Evolutionary conservation across 352 stramenopile genomes (phyloP).

Genomic region (Phytophthora citrophthora): DNA sequence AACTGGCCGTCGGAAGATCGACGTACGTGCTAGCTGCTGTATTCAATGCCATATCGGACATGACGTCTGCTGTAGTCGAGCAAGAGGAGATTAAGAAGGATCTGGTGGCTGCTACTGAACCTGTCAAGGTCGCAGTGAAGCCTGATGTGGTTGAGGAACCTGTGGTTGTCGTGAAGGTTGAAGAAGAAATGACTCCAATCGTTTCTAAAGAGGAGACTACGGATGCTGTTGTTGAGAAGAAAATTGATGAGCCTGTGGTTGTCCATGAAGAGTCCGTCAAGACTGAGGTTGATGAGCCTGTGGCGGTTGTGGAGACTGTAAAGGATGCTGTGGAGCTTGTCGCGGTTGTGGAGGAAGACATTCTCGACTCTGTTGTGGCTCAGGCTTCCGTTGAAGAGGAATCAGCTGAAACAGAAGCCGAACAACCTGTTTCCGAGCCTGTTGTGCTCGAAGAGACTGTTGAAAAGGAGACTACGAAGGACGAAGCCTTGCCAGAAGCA

Average conservation of each 20-base stretch:
- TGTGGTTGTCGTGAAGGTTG: neutral
- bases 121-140: neutral
- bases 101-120: neutral
- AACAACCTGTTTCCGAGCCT: conserved; percentile 9
- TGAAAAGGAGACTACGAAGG: no score
- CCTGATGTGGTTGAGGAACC: neutral
- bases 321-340: conserved; percentile 11
- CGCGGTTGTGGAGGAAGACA: neutral
- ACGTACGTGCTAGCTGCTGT: conserved; percentile 24
- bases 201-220: neutral
- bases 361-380: conserved; percentile 1
- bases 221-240: neutral
- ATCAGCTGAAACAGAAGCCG: neutral
- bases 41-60: conserved; percentile 5
- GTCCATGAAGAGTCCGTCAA: neutral
- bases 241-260: neutral
- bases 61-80: neutral
- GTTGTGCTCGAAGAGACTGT: neutral
- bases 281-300: neutral
- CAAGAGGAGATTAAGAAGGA: neutral
- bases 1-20: conserved; percentile 25
- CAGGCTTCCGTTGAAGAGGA: conserved; percentile 4
- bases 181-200: neutral
- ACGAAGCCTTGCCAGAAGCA: no score
- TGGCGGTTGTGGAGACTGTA: conserved; percentile 12